A percentile compares a stretch with the other conserved stretches of the same genome.
These are phyloP conservation scores for Aphanoascus verrucosus DNA, from an alignment of 2,329 filamentous ascomycete species.

Conservation along the genomic window DNA sequence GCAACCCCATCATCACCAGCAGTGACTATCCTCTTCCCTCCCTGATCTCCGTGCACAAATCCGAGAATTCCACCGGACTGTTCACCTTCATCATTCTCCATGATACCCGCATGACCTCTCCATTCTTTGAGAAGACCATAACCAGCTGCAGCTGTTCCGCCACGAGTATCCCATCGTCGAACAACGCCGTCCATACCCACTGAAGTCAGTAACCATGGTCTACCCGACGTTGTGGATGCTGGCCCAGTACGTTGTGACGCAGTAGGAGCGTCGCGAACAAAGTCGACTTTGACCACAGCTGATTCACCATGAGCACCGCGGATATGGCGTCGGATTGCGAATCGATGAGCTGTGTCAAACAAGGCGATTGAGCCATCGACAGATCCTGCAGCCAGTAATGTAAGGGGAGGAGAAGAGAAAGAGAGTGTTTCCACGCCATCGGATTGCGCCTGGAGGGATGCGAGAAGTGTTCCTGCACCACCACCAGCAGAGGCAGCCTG, in stretches of 20 bases:
- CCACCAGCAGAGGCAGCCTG: constrained; percentile 44
- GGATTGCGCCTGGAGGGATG: constrained; percentile 66
- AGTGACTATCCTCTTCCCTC: constrained; percentile 65
- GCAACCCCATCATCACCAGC: constrained; percentile 68
- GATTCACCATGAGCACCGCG: constrained; percentile 75
- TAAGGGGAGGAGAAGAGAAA: constrained; percentile 51
- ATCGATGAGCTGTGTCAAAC: constrained; percentile 76
- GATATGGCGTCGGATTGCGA: constrained; percentile 75
- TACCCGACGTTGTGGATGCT: constrained; percentile 19
- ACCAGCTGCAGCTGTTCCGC: constrained; percentile 54
- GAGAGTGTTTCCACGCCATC: constrained; percentile 68
- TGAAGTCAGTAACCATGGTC: constrained; percentile 64
- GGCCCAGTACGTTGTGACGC: constrained; percentile 10
- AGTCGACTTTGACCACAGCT: constrained; percentile 87
- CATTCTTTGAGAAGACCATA: constrained; percentile 73
- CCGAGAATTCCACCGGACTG: constrained; percentile 76
- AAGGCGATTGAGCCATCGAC: constrained; percentile 65
- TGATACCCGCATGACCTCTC: constrained; percentile 58
- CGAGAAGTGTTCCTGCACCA: constrained; percentile 62
- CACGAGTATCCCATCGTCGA: constrained; percentile 71
- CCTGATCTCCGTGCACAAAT: constrained; percentile 67
- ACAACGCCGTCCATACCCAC: constrained; percentile 90
- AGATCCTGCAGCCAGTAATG: constrained; percentile 51
- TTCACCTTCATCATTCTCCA: constrained; percentile 51
- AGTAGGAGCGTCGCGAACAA: constrained; percentile 45